Conservation (phyloP, 192 early-diverging fungal species). For the Entomortierella parvispora region DNA sequence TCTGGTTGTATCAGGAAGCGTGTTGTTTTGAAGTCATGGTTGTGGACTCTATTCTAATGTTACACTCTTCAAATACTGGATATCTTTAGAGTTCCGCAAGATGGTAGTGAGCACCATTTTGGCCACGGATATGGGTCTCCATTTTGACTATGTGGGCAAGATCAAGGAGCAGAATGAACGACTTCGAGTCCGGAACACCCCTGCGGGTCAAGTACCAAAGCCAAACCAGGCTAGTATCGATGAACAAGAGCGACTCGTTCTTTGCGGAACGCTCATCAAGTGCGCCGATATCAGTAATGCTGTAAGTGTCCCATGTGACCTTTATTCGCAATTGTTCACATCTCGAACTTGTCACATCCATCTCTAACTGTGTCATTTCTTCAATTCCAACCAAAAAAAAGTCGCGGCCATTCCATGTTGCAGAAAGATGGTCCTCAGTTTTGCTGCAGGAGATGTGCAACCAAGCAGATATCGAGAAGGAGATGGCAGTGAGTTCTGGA, state of each 20-base stretch:
- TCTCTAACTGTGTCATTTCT: neutral
- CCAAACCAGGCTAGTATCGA: constrained; percentile 53
- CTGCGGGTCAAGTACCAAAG: constrained; percentile 53
- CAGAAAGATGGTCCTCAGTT: constrained; percentile 73
- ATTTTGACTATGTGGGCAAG: constrained; percentile 81
- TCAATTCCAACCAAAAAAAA: constrained; percentile 12
- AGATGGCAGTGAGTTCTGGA: constrained; percentile 59
- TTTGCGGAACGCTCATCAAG: constrained; percentile 80
- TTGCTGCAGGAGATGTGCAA: constrained; percentile 75
- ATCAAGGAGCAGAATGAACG: constrained; percentile 70
- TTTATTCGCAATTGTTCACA: neutral
- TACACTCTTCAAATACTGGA: neutral
- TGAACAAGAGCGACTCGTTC: constrained; percentile 67
- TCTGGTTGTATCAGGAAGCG: neutral
- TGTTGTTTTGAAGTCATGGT: neutral
- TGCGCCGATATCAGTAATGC: constrained; percentile 87
- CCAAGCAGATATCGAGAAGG: constrained; percentile 79
- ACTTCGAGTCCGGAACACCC: constrained; percentile 47
- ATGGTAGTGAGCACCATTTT: constrained; percentile 76
- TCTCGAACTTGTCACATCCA: neutral
- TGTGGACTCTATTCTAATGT: neutral
- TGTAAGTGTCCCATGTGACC: constrained; percentile 45
- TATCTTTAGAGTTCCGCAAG: constrained; percentile 73
- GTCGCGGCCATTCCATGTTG: constrained; percentile 76
- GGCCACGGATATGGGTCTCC: constrained; percentile 85